Conservation (phyloP, 805 yeast species). For the Candida sithepensis region DNA sequence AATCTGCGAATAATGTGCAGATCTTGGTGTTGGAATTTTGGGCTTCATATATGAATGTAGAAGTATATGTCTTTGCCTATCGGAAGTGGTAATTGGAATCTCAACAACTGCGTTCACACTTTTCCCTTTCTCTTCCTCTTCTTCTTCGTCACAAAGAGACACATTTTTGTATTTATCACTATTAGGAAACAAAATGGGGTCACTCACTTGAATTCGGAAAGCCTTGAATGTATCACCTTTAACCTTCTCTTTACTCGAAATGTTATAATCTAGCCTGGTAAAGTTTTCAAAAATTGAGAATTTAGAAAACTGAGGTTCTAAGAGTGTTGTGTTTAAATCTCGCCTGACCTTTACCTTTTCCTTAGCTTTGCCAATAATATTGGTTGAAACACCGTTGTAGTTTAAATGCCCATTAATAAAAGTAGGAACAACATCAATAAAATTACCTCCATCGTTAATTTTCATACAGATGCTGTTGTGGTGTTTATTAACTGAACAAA, state of each 20-base stretch:
- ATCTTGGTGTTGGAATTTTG: constrained; percentile 11
- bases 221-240: constrained; percentile 12
- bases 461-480: constrained; percentile 37
- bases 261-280: constrained; percentile 7
- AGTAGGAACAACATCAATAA: constrained; percentile 29
- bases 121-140: background rate
- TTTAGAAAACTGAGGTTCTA: constrained; percentile 16
- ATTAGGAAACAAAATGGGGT: constrained; percentile 18
- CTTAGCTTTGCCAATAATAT: background rate
- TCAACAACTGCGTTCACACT: background rate
- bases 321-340: constrained; percentile 3
- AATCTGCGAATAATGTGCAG: constrained; percentile 17
- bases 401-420: constrained; percentile 15
- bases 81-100: background rate
- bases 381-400: constrained; percentile 10
- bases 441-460: constrained; percentile 31
- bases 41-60: background rate
- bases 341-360: constrained; percentile 1
- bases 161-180: constrained; percentile 17
- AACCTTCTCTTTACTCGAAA: background rate
- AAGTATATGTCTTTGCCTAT: background rate
- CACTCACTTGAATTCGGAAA: constrained; percentile 26
- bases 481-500: constrained; percentile 36
- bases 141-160: constrained; percentile 7
- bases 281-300: constrained; percentile 14